Base-by-base conservation (phyloP, 2,329 filamentous ascomycete genomes). In the Aspergillus novoparasiticus region DNA sequence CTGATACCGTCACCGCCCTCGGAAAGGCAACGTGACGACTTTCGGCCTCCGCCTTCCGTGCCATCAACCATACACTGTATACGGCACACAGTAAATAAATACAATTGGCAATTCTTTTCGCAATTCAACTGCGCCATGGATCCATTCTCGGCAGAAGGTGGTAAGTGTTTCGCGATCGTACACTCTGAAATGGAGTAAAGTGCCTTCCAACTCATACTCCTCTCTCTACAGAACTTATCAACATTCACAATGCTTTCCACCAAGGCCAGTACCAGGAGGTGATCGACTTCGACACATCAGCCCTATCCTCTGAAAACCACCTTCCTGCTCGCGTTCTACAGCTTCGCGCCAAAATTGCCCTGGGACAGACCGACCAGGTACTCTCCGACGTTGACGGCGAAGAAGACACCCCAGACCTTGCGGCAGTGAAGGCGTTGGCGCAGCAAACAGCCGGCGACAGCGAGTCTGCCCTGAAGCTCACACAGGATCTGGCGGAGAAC, bases 231-330 rank as follows among this genome's bases (percentile, higher is more conserved):
- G 87, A 89, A 79, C 86, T 89, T 72, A 84, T 89, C 74, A 89
- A 87, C 81, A 86, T 89, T 75, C 86, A 88, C 81, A 88, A 85
- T 73, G 85, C 86, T 75, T 89, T 88, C 81, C 84, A 88, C 79
- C 86, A 87, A 78, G 93, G 92, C 75, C 94, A 96, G 83, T 97
- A 92, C 85, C 86, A 92, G 75, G 85, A 90, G 75, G 94, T 96
- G 67, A 80, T 96, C 79, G 90, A 95, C 81, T 96, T 93, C 81
- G 90, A 96, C 79, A 90, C 89, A 50, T 88, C 90, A 6, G 84
- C 89, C 64, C 90, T 98, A 74, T 95, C 92, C 51, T 71, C 89
- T 67, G 88, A 90, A 72, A 97, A 97, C 81, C 84, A 85, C 54
- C 84, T 93, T 16, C 87, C 92, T 48, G 91, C 92, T 46, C 89